Evolutionary conservation across 2,329 filamentous ascomycete species (phyloP), one percentile per base, ranked within the genome.

Genomic region (Paramyrothecium sp.): DNA sequence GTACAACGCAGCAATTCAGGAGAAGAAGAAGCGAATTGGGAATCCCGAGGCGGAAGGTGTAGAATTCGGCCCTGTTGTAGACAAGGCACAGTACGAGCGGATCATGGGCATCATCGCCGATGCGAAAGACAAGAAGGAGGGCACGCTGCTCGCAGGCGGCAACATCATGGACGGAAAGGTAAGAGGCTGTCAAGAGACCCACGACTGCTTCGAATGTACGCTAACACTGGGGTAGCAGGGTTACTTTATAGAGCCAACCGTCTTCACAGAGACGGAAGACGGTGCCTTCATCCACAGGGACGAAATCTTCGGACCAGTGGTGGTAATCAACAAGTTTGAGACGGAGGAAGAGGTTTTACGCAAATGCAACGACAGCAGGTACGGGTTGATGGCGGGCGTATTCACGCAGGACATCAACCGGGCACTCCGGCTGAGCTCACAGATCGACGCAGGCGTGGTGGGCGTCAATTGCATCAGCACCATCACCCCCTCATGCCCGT

Each of bases 361-460:
- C 26, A 30, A 30, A 10, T 30, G 5, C 5, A 30, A 30, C 26
- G 26, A 30, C 26, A 30, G 26, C 26, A 30, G 26, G 10, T 30
- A 30, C 26, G 72, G 73, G 1, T 66, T 77, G 2, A 72, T 81
- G 62, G 76, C 77, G 2, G 69, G 69, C 0, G 77, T 89, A 2
- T 88, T 87, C 67, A 89, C 84, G 0, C 76, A 83, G 63, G 82
- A 90, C 67, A 83, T 90, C 64, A 82, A 83, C 64, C 82, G 81
- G 62, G 88, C 85, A 3, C 81, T 84, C 66, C 77, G 81, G 1
- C 71, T 85, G 3, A 75, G 79, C 2, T 73, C 78, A 3, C 75
- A 78, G 51, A 76, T 91, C 50, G 86, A 90, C 69, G 81, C 84
- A 13, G 88, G 88, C 30, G 89, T 89, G 81, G 87, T 90, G 3